These are phyloP conservation scores for Erysiphe pulchra DNA, from an alignment of 2,329 filamentous ascomycete genomes.

Conservation along the genomic window DNA sequence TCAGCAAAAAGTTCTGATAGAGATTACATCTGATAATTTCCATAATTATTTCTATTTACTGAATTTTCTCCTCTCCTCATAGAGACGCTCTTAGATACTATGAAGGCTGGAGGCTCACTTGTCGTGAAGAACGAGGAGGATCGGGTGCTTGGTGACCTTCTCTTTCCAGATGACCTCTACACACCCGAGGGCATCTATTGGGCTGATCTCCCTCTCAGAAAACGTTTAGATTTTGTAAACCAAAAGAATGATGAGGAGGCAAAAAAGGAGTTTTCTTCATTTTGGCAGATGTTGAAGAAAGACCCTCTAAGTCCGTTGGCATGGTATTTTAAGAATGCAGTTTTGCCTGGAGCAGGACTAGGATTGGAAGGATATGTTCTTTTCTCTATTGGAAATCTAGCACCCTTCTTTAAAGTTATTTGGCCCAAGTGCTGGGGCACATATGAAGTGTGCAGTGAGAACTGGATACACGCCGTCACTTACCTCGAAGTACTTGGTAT, in stretches of 20 bases:
- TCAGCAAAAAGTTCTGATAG: too few species aligned
- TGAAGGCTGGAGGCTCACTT: background rate
- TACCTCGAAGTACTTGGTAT: slow-evolving; percentile 90
- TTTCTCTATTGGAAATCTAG: slow-evolving; percentile 87
- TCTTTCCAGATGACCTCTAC: slow-evolving; percentile 75
- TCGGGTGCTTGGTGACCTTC: slow-evolving; percentile 20
- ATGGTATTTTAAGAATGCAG: slow-evolving; percentile 75
- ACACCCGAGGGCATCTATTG: slow-evolving; percentile 67
- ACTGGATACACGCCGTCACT: slow-evolving; percentile 64
- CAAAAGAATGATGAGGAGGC: slow-evolving; percentile 48
- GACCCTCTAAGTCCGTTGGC: slow-evolving; percentile 64
- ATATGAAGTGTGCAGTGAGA: slow-evolving; percentile 38
- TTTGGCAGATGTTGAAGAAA: slow-evolving; percentile 60
- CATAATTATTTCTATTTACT: too few species aligned
- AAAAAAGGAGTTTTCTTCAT: slow-evolving; percentile 34
- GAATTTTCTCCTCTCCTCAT: too few species aligned
- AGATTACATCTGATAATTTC: too few species aligned
- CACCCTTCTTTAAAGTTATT: slow-evolving; percentile 49
- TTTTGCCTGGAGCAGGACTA: slow-evolving; percentile 76
- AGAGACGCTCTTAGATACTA: too few species aligned
- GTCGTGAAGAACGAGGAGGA: background rate
- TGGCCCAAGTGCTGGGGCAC: slow-evolving; percentile 58
- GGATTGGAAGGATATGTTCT: slow-evolving; percentile 49
- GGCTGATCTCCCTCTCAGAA: slow-evolving; percentile 52
- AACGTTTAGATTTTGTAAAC: slow-evolving; percentile 52